Evolutionary conservation across 1,139 yeast species (phyloP).

Genomic region (Saccharomyces hybrid): DNA sequence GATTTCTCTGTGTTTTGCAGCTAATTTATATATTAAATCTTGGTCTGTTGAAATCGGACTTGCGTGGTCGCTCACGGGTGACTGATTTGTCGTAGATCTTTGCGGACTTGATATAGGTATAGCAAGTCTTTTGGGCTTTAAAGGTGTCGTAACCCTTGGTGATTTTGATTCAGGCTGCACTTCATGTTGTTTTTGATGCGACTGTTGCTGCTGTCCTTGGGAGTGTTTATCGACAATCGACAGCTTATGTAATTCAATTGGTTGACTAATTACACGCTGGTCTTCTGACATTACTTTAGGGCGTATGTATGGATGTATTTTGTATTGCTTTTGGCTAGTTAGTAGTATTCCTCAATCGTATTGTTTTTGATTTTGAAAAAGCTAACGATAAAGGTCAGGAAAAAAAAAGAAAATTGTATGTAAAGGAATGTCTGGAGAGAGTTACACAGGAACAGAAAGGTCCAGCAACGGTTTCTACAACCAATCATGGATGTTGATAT

Average conservation of each 20-base stretch:
- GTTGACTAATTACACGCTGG: slow-evolving; percentile 30
- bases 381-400: background rate
- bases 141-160: background rate
- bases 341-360: background rate
- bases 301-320: background rate
- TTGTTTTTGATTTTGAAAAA: background rate
- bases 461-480: background rate
- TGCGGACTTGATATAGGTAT: slow-evolving; percentile 4
- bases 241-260: slow-evolving; percentile 30
- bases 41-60: slow-evolving; percentile 4
- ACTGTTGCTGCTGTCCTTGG: background rate
- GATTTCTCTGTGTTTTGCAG: slow-evolving; percentile 40
- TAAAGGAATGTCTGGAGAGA: background rate
- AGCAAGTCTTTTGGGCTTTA: slow-evolving; percentile 1
- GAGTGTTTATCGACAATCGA: slow-evolving; percentile 20
- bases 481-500: slow-evolving; percentile 6
- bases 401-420: background rate
- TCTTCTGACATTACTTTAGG: slow-evolving; percentile 7
- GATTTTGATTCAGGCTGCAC: background rate
- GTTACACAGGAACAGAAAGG: background rate
- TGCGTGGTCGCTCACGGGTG: background rate
- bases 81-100: background rate
- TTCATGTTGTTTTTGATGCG: background rate
- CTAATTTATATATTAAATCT: slow-evolving; percentile 33
- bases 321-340: background rate